phyloP scores from a whole-genome alignment of 129 eudicot species.

The Chrysanthemum lavandulifolium region DNA sequence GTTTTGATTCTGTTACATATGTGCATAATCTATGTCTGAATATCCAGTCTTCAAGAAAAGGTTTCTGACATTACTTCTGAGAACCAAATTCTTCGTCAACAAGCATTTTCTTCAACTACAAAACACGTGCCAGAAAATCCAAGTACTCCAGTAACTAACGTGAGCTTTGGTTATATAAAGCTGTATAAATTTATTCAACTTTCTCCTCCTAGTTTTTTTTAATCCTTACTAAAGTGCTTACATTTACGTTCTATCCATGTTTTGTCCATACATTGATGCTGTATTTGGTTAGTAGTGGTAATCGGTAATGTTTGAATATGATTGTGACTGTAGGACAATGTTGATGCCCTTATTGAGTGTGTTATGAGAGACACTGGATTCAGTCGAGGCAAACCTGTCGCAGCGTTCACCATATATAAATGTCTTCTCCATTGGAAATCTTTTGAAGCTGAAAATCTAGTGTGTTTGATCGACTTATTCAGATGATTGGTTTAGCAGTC shows the following conservation, averaged over 20 bases:
- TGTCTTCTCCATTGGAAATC: conserved; percentile 97
- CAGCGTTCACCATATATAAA: conserved; percentile 90
- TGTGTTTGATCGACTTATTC: conserved; percentile 94
- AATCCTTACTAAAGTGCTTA: background rate
- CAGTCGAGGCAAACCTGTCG: conserved; percentile 92
- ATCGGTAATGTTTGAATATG: background rate
- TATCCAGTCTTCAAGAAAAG: conserved; percentile 72
- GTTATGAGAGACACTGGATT: conserved; percentile 79
- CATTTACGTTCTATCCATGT: background rate
- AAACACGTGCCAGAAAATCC: background rate
- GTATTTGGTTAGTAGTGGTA: background rate
- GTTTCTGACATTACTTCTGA: conserved; percentile 68
- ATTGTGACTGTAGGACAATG: conserved; percentile 67
- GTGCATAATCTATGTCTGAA: conserved; percentile 11
- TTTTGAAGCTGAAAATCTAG: conserved; percentile 93
- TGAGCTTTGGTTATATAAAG: conserved; percentile 14
- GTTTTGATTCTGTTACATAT: conserved; percentile 14
- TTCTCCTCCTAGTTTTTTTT: conserved; percentile 8
- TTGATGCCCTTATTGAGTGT: conserved; percentile 84
- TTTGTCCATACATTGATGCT: background rate
- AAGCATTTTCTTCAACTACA: conserved; percentile 30
- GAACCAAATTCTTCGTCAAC: conserved; percentile 65
- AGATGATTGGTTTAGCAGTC: conserved; percentile 93
- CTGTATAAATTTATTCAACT: background rate
- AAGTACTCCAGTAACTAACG: conserved; percentile 27